Evolutionary conservation across 805 yeast species (phyloP), one percentile per base, ranked within the genome.

Genomic region (Maudiozyma saulgeensis): DNA sequence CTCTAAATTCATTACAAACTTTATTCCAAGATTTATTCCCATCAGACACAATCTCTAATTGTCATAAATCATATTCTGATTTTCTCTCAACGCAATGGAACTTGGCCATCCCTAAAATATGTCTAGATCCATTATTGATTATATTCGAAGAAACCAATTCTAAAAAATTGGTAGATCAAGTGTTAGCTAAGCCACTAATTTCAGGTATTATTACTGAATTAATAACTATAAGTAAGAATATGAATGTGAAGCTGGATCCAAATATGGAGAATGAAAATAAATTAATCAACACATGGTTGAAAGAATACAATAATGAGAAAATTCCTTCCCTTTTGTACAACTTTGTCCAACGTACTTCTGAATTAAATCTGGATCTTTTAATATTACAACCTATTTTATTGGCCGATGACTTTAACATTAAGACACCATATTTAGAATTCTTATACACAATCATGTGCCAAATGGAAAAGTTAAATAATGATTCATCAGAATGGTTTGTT

Each of bases 351-450:
- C 59, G 75, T 56, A 78, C 76, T 8, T 50, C 55, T 44, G 62
- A 25, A 4, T 44, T 85, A 52, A 80, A 82, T 52, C 69, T 84
- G 41, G 96, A 89, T 66, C 70, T 87, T 58, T 71, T 87, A 42
- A 69, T 89, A 49, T 73, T 89, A 52, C 93, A 87, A 61, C 96
- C 96, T 8, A 90, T 90, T 49, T 69, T 88, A 48, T 71, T 88
- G 50, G 95, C 93, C 15, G 96, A 88, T 68, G 96, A 88, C 62
- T 77, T 78, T 61, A 82, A 84, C 45, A 81, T 87, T 46, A 82
- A 84, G 60, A 87, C 96, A 0, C 96, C 97, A 2, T 89, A 89
- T 63, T 71, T 90, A 62, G 96, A 90, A 68, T 87, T 86, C 55
- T 70, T 87, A 49, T 90, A 87, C 62, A 86, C 96, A 2, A 77